These are phyloP conservation scores for Salvia rosmarinus DNA, from an alignment of 257 asterid species.

Conservation along the genomic window DNA sequence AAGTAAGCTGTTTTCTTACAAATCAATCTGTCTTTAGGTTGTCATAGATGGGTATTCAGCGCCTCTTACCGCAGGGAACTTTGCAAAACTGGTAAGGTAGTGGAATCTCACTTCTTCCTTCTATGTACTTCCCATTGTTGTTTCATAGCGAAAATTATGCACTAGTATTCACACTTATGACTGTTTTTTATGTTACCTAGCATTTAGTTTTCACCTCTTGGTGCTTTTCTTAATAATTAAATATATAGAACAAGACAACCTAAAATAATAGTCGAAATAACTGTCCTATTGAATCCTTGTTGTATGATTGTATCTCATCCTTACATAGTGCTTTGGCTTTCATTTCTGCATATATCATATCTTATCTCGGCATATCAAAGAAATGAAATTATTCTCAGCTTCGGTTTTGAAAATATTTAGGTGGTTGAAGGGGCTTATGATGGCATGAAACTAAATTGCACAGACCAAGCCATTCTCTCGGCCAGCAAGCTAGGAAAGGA, in stretches of 20 bases:
- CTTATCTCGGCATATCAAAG: conserved; percentile 6
- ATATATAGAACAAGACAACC: conserved; percentile 3
- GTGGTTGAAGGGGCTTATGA: conserved; percentile 87
- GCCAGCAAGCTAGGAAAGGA: conserved; percentile 58
- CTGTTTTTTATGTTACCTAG: neutral
- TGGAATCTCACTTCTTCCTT: conserved; percentile 54
- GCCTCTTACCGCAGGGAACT: conserved; percentile 96
- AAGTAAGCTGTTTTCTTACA: conserved; percentile 14
- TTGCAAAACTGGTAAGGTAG: conserved; percentile 99
- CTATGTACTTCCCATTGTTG: neutral
- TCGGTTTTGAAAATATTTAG: conserved; percentile 42
- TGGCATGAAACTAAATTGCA: conserved; percentile 72
- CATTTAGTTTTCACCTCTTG: neutral
- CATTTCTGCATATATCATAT: conserved; percentile 3
- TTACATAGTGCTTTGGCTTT: conserved; percentile 1
- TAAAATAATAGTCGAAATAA: neutral
- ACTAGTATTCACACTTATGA: neutral
- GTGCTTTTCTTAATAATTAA: neutral
- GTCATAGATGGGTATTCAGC: conserved; percentile 94
- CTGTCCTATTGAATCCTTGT: neutral
- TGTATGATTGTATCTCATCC: too few relatives aligned
- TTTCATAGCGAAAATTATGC: neutral
- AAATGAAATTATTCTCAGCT: conserved; percentile 22
- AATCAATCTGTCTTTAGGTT: conserved; percentile 51
- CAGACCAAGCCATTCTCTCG: conserved; percentile 83